Evolutionary conservation across 1,284 basidiomycete species (phyloP).

Genomic region (Melampsora occidentalis): DNA sequence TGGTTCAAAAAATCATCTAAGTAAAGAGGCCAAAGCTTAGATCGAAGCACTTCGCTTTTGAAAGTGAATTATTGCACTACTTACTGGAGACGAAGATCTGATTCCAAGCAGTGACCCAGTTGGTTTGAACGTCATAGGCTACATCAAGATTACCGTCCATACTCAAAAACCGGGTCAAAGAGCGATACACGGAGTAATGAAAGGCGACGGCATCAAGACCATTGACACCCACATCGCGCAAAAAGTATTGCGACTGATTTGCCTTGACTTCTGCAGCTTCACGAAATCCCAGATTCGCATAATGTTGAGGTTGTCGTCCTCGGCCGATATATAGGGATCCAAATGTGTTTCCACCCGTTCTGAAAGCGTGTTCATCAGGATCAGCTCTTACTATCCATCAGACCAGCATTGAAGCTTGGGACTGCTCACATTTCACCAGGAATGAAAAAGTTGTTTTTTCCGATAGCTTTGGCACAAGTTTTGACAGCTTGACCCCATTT

Average conservation of each 20-base stretch:
- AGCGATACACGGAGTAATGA: constrained; percentile 86
- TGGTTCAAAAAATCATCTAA: constrained; percentile 74
- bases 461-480: constrained; percentile 66
- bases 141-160: constrained; percentile 89
- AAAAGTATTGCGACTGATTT: constrained; percentile 68
- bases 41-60: not conserved
- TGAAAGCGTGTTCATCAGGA: not conserved
- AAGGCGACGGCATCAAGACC: constrained; percentile 76
- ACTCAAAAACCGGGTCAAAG: constrained; percentile 75
- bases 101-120: constrained; percentile 83
- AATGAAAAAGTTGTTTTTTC: constrained; percentile 83
- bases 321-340: constrained; percentile 81
- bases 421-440: constrained; percentile 68
- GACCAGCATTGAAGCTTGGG: too few species aligned
- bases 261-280: constrained; percentile 63
- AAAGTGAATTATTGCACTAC: not conserved
- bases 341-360: constrained; percentile 84
- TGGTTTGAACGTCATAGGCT: constrained; percentile 73
- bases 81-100: constrained; percentile 72
- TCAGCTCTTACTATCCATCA: not conserved
- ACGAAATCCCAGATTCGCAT: constrained; percentile 62
- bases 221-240: constrained; percentile 64
- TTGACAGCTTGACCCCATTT: constrained; percentile 71
- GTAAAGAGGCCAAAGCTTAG: not conserved
- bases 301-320: constrained; percentile 71